Evolutionary conservation across 495 filamentous ascomycete genomes (phyloP), one percentile per base, ranked within the genome.

Genomic region (Cercophora sp.): DNA sequence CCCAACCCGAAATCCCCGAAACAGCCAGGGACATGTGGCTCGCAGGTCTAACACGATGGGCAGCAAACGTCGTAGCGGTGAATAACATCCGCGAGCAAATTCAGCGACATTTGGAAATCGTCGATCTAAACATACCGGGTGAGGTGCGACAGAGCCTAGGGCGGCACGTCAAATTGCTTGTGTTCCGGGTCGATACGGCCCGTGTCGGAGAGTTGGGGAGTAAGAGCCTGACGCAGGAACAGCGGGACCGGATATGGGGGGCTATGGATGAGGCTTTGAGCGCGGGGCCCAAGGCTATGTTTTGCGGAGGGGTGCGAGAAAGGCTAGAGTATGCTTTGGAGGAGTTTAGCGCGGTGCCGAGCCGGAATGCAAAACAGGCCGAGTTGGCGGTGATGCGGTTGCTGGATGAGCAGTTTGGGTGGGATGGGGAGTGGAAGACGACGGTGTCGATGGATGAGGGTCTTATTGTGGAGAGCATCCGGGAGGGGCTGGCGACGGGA

Each of bases 41-140:
- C 2, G 46, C 29, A 2, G 50, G 56, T 2, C 34, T 58, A 2
- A 3, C 11, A 11, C 20, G 29, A 11, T 58, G 56, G 56, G 16
- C 51, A 11, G 34, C 40, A 19, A 22, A 58, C 40, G 47, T 46
- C n/a, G 47, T 44, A 9, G 50, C 44, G 27, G 31, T 47, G 6
- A 44, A 58, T 35, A 36, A 20, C 23, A 32, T 47, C 36, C 25
- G 56, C 2, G 56, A 58, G 47, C 29, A 50, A 25, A 48, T 58
- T 8, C 56, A 58, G 25, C 46, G 56, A n/a, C 56, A 58, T 19
- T 34, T 58, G 2, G 47, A 58, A n/a, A 54, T 58, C 16, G 41
- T 58, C 15, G 45, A 50, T 3, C 25, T 58, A 8, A 46, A 36
- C 10, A 19, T 58, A 22, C 56, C 56, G 5, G 56, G 47, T 27